A percentile compares a stretch with the other conserved stretches of the same genome.
phyloP scores from a whole-genome alignment of 2,329 filamentous ascomycete species.

The Fusarium lateritium region DNA sequence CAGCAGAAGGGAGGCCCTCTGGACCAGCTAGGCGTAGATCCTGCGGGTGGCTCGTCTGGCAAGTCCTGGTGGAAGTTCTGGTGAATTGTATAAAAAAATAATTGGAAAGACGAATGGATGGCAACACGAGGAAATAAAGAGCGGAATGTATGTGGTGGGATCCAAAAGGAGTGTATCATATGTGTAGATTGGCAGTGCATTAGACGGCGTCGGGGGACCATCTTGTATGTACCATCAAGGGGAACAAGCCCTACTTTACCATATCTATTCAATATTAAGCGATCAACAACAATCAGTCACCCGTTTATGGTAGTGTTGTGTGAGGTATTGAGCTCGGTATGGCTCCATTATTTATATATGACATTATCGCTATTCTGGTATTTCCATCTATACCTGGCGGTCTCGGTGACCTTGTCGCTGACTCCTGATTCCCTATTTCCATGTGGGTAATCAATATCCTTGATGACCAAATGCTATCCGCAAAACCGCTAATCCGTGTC shows the following conservation, averaged over 20 bases:
- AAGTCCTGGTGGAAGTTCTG: slow-evolving; percentile 67
- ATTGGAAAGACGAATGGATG: slow-evolving; percentile 40
- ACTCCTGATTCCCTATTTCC: slow-evolving; percentile 27
- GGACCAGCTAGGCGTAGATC: slow-evolving; percentile 64
- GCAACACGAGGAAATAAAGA: slow-evolving; percentile 26
- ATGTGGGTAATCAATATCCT: slow-evolving; percentile 8
- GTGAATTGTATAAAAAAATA: slow-evolving; percentile 43
- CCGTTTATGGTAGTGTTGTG: not conserved
- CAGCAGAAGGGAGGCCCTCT: slow-evolving; percentile 66
- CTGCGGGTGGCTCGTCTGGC: slow-evolving; percentile 54
- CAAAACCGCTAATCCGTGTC: slow-evolving; percentile 31
- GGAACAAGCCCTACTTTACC: slow-evolving; percentile 52
- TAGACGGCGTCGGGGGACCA: slow-evolving; percentile 60
- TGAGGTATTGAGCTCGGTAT: slow-evolving; percentile 5
- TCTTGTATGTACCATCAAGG: slow-evolving; percentile 54
- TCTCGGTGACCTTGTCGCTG: slow-evolving; percentile 30
- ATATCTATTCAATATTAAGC: slow-evolving; percentile 49
- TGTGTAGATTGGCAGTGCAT: slow-evolving; percentile 62
- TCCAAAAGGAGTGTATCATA: slow-evolving; percentile 58
- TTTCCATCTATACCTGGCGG: slow-evolving; percentile 27
- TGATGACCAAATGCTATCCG: slow-evolving; percentile 35
- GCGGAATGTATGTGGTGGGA: slow-evolving; percentile 39
- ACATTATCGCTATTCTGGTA: slow-evolving; percentile 38
- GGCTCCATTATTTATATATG: slow-evolving; percentile 28
- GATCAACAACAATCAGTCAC: slow-evolving; percentile 31